Conservation (phyloP, 208 protist species). For the Balamuthia mandrillaris region DNA sequence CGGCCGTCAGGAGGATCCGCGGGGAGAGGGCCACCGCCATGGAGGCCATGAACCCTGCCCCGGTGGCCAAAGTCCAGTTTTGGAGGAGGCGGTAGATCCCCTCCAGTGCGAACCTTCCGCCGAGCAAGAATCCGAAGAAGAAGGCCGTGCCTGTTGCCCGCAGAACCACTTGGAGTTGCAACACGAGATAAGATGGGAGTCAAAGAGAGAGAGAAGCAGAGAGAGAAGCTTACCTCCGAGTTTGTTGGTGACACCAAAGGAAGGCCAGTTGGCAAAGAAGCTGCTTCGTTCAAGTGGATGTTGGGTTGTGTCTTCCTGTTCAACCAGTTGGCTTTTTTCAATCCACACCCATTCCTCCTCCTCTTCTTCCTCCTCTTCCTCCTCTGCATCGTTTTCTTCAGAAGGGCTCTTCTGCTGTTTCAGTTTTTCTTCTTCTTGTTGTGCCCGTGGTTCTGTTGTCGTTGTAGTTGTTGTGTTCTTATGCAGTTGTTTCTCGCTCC, state of each 20-base stretch:
- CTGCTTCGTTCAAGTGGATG: no score
- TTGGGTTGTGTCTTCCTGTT: no score
- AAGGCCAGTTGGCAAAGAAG: constrained; percentile 37
- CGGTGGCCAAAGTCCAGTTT: neutral
- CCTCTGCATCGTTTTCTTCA: no score
- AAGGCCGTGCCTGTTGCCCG: constrained; percentile 9
- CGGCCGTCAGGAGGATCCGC: neutral
- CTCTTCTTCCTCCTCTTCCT: no score
- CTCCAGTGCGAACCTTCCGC: neutral
- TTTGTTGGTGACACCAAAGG: constrained; percentile 7
- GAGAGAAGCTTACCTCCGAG: neutral
- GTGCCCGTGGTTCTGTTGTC: no score
- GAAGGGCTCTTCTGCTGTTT: no score
- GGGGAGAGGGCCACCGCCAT: neutral
- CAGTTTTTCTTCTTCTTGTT: no score
- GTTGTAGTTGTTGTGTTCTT: no score
- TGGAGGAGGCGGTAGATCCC: constrained; percentile 13
- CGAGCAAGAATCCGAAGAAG: constrained; percentile 29
- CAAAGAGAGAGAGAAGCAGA: neutral
- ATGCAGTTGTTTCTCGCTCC: no score
- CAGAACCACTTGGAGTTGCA: neutral
- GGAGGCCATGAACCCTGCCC: constrained; percentile 5
- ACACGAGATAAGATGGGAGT: neutral
- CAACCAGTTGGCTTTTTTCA: no score
- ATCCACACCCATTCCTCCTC: no score